phyloP scores from a whole-genome alignment of 768 basidiomycete species.

The Macrocybe gigantea region DNA sequence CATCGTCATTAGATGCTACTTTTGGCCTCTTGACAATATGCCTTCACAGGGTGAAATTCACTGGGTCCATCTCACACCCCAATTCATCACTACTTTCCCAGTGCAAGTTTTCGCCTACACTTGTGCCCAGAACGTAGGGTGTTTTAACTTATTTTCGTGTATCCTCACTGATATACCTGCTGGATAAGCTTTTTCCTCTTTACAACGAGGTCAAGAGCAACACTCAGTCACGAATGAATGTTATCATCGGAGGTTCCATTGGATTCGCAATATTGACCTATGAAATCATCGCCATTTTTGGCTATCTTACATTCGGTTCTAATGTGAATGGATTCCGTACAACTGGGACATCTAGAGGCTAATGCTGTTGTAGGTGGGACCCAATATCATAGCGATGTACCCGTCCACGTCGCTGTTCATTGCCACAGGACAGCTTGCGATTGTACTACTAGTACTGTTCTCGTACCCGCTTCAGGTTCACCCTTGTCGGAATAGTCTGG shows the following conservation, averaged over 20 bases:
- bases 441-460: constrained; percentile 84
- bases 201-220: constrained; percentile 87
- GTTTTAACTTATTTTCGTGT: neutral
- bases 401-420: constrained; percentile 88
- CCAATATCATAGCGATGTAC: constrained; percentile 95
- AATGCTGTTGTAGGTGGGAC: constrained; percentile 53
- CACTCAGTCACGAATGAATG: constrained; percentile 78
- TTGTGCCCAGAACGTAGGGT: constrained; percentile 83
- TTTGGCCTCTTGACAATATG: constrained; percentile 64
- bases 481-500: constrained; percentile 87
- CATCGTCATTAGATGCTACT: constrained; percentile 78
- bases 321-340: constrained; percentile 39
- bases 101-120: constrained; percentile 93
- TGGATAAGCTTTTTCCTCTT: constrained; percentile 76
- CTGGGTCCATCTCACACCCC: constrained; percentile 68
- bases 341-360: constrained; percentile 2
- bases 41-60: constrained; percentile 60
- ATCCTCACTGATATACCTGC: constrained; percentile 3
- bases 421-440: constrained; percentile 88
- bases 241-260: constrained; percentile 82
- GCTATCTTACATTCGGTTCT: constrained; percentile 91
- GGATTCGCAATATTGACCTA: constrained; percentile 81
- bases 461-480: constrained; percentile 94
- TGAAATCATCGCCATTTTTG: constrained; percentile 82
- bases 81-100: constrained; percentile 81